A percentile compares a stretch with the other conserved stretches of the same genome.
Conservation (phyloP, 2,329 filamentous ascomycete species). For the Chaetomium globosum region DNA sequence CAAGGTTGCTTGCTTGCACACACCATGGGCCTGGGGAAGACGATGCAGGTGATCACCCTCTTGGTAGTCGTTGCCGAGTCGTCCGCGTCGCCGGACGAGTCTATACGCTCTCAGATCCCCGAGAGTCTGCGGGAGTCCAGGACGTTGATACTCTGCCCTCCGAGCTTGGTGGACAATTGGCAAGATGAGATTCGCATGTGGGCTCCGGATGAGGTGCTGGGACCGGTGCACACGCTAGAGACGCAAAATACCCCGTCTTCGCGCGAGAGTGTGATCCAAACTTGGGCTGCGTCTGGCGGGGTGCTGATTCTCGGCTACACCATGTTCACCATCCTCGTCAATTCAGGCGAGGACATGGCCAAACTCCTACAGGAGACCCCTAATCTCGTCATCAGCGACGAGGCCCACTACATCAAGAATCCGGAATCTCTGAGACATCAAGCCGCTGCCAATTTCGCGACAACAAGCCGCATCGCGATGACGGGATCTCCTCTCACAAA, state of each 20-base stretch:
- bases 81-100: constrained; percentile 58
- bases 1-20: constrained; percentile 84
- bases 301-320: constrained; percentile 76
- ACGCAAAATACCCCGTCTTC: constrained; percentile 38
- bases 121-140: constrained; percentile 61
- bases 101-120: constrained; percentile 69
- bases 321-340: constrained; percentile 58
- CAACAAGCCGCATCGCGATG: constrained; percentile 74
- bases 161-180: constrained; percentile 80
- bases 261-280: constrained; percentile 51
- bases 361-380: constrained; percentile 60
- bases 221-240: constrained; percentile 59
- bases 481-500: constrained; percentile 88
- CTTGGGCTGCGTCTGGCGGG: constrained; percentile 69
- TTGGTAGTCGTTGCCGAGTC: constrained; percentile 73
- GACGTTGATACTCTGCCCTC: constrained; percentile 74
- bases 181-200: constrained; percentile 73
- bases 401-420: constrained; percentile 81
- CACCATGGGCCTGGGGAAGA: constrained; percentile 91
- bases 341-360: constrained; percentile 42
- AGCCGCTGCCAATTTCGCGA: constrained; percentile 62
- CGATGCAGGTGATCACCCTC: constrained; percentile 87
- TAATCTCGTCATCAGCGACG: constrained; percentile 78
- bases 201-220: constrained; percentile 61
- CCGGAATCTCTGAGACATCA: constrained; percentile 53